Evolutionary conservation across 2,329 filamentous ascomycete species (phyloP).

Genomic region (Cryoendolithus antarcticus): DNA sequence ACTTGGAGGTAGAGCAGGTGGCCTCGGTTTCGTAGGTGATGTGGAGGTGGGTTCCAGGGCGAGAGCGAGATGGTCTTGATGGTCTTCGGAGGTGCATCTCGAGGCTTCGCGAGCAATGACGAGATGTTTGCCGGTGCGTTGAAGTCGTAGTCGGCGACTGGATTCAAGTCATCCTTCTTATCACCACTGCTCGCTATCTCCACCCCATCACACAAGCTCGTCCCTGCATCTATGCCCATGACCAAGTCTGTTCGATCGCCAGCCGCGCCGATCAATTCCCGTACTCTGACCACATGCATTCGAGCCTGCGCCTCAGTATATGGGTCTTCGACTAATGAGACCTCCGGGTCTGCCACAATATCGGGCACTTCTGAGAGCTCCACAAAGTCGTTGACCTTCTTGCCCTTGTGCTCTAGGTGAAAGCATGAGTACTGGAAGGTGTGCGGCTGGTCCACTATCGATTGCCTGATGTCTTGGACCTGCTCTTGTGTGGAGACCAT

Average conservation of each 20-base stretch:
- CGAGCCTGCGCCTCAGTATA: conserved; percentile 98
- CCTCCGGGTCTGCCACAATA: conserved; percentile 62
- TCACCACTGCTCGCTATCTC: conserved; percentile 16
- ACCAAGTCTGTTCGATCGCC: conserved; percentile 78
- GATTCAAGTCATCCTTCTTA: conserved; percentile 18
- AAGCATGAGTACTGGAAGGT: conserved; percentile 98
- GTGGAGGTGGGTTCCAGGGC: conserved; percentile 91
- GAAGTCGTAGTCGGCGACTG: conserved; percentile 66
- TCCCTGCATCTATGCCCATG: conserved; percentile 72
- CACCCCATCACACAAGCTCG: conserved; percentile 77
- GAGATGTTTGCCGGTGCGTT: conserved; percentile 54
- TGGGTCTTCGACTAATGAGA: conserved; percentile 78
- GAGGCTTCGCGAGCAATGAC: conserved; percentile 55
- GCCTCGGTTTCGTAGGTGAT: conserved; percentile 78
- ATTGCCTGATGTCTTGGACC: conserved; percentile 92
- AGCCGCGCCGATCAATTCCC: conserved; percentile 85
- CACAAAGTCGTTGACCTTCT: conserved; percentile 89
- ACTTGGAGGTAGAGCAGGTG: conserved; percentile 84
- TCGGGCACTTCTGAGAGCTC: conserved; percentile 80
- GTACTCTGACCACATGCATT: conserved; percentile 80
- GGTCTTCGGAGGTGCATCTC: conserved; percentile 68
- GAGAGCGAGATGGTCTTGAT: conserved; percentile 82
- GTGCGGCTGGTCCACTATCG: conserved; percentile 81
- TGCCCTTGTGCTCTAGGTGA: conserved; percentile 81
- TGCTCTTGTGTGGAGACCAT: conserved; percentile 84